Evolutionary conservation across 1,284 basidiomycete species (phyloP), one percentile per base, ranked within the genome.

Genomic region (Neolentinus lepideus): DNA sequence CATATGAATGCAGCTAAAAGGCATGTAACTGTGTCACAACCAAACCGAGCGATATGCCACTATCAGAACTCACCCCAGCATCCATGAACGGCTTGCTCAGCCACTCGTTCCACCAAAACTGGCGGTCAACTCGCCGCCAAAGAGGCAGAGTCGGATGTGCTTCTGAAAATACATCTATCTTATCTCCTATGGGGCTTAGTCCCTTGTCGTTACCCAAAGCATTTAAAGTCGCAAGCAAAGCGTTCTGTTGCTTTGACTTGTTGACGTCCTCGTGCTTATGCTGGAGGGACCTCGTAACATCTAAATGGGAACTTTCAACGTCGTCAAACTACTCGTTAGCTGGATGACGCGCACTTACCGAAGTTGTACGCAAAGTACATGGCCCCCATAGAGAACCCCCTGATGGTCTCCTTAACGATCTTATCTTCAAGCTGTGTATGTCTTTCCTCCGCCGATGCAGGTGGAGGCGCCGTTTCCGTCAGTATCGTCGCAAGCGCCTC

Each of bases 71-170:
- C 70, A 90, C 88, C 38, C 87, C 87, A 56, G 84, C 84, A 60
- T 92, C 86, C 50, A 88, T 72, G 59, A 91, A 84, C 1, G 88
- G 83, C 60, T 85, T 86, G 16, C 79, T 77, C 58, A 94, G 75
- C 76, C 83, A 84, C 64, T 92, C 89, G 62, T 95, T 95, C 88
- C 92, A 94, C 90, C 90, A 95, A 66, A 89, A 94, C 47, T 88
- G 83, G 47, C 80, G 79, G 58, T 94, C 90, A 1, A 91, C 90
- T 9, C 90, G 76, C 38, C 90, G 77, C 90, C 92, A 94, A 3
- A 94, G 75, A 0, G 92, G 91, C 43, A 92, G 75, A 1, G 80
- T 82, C 1, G 81, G 72, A 56, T 79, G 75, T 0, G 90, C 88
- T 68, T 94, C 90, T 2, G 77, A 74, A 27, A 89, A 68, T 1